Evolutionary conservation across 495 filamentous ascomycete genomes (phyloP).

Genomic region (Penicillium paxilli): DNA sequence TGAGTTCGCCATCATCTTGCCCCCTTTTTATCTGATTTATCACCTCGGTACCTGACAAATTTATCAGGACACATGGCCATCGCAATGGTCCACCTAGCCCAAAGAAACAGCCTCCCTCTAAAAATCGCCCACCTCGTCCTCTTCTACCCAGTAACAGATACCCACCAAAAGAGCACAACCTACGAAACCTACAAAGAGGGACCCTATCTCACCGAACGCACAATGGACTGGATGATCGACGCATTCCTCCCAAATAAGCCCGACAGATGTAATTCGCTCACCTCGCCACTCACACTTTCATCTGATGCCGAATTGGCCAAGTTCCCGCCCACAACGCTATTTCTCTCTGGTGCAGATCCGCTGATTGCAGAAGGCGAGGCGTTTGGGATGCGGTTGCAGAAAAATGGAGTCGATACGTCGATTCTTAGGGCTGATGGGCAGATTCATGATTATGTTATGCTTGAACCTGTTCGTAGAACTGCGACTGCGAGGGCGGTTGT

Average conservation of each 20-base stretch:
- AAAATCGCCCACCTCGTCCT: background rate
- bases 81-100: conserved; percentile 1
- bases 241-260: background rate
- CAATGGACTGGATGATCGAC: conserved; percentile 2
- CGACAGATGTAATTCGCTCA: background rate
- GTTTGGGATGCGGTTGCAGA: background rate
- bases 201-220: background rate
- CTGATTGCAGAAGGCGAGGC: conserved; percentile 1
- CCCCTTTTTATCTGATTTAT: background rate
- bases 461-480: conserved; percentile 3
- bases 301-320: background rate
- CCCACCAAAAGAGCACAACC: background rate
- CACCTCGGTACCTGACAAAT: background rate
- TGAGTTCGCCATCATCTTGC: background rate
- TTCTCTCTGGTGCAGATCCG: background rate
- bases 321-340: background rate
- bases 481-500: conserved; percentile 1
- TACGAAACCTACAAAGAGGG: background rate
- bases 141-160: conserved; percentile 3
- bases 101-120: background rate
- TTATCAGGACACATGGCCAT: conserved; percentile 2
- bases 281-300: background rate
- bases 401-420: background rate
- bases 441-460: conserved; percentile 6
- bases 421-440: conserved; percentile 4